These are phyloP conservation scores for Cadophora sp. DNA, from an alignment of 2,329 filamentous ascomycete species.

Conservation along the genomic window DNA sequence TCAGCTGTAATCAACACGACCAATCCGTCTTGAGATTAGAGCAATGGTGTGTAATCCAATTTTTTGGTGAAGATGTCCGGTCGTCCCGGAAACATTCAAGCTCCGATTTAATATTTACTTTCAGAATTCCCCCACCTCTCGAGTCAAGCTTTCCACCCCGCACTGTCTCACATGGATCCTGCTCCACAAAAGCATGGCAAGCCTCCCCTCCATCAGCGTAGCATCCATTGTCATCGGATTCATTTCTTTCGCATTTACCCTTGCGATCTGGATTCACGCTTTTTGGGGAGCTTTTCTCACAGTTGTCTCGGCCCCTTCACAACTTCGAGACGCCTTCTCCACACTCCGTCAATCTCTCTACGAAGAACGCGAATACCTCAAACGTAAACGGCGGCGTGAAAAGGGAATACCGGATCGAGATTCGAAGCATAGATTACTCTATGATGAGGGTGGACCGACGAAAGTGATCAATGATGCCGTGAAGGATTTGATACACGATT, in stretches of 20 bases:
- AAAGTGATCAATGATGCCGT: slow-evolving; percentile 37
- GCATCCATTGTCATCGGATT: slow-evolving; percentile 36
- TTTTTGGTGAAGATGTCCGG: neutral
- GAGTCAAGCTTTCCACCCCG: slow-evolving; percentile 3
- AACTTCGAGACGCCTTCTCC: slow-evolving; percentile 33
- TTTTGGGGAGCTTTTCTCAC: slow-evolving; percentile 36
- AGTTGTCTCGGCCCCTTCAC: slow-evolving; percentile 26
- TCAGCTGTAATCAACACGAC: neutral
- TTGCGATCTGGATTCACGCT: slow-evolving; percentile 35
- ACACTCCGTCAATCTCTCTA: slow-evolving; percentile 37
- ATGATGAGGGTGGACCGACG: slow-evolving; percentile 32
- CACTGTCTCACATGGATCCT: slow-evolving; percentile 14
- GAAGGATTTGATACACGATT: slow-evolving; percentile 37
- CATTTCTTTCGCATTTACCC: slow-evolving; percentile 35
- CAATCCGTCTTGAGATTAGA: neutral
- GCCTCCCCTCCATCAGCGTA: slow-evolving; percentile 24
- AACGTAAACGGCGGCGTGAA: slow-evolving; percentile 26
- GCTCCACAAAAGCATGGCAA: slow-evolving; percentile 12
- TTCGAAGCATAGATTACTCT: slow-evolving; percentile 26
- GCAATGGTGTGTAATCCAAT: neutral
- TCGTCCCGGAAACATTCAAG: neutral
- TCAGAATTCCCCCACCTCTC: neutral
- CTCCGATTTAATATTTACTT: neutral
- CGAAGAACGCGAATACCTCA: slow-evolving; percentile 38
- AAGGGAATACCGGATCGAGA: slow-evolving; percentile 7